A percentile compares a stretch with the other conserved stretches of the same genome.
phyloP scores from a whole-genome alignment of 1,284 basidiomycete species.

The Puccinia novopanici region DNA sequence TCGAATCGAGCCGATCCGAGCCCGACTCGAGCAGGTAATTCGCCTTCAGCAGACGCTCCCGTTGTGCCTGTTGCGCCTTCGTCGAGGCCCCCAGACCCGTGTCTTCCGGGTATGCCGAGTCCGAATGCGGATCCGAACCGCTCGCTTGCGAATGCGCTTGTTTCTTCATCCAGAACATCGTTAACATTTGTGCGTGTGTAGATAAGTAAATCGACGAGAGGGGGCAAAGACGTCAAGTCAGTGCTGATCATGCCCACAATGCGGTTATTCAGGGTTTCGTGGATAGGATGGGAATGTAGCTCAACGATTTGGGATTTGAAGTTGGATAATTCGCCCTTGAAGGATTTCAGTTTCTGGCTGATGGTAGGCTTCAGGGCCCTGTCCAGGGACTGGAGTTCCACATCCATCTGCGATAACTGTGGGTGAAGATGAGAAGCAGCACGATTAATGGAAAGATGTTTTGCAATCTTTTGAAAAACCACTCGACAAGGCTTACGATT shows the following conservation, averaged over 20 bases:
- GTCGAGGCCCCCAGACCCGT: background rate
- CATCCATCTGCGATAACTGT: no score
- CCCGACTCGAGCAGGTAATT: constrained; percentile 61
- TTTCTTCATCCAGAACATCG: constrained; percentile 57
- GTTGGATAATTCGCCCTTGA: constrained; percentile 71
- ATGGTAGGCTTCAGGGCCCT: constrained; percentile 76
- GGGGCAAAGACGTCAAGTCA: background rate
- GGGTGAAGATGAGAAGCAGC: no score
- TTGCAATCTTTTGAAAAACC: no score
- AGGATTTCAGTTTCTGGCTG: constrained; percentile 70
- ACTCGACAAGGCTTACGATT: constrained; percentile 73
- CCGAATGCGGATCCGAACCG: background rate
- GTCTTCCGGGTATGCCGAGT: background rate
- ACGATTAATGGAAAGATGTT: no score
- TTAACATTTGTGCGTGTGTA: background rate
- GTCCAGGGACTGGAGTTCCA: constrained; percentile 93
- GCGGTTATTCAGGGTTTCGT: background rate
- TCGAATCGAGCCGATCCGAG: constrained; percentile 75
- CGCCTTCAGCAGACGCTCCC: constrained; percentile 58
- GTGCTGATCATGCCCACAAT: constrained; percentile 10
- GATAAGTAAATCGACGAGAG: background rate
- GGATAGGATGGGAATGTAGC: background rate
- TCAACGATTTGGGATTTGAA: constrained; percentile 72
- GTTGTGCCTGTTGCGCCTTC: constrained; percentile 58
- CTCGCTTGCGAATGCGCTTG: constrained; percentile 69